phyloP scores from a whole-genome alignment of 257 asterid species.

The Nicotiana knightiana region DNA sequence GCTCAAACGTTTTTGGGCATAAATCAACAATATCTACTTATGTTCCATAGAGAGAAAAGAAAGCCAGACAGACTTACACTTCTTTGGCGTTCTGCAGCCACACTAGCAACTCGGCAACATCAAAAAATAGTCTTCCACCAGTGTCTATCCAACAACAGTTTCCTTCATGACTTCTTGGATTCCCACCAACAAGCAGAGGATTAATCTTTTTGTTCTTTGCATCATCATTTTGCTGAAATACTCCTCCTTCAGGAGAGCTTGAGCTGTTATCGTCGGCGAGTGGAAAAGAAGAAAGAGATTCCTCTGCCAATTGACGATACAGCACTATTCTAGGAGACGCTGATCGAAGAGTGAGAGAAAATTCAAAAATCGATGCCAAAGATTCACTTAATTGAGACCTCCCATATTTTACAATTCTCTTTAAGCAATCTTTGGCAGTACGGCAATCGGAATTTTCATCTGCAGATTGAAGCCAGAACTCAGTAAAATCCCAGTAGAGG shows the following conservation, averaged over 20 bases:
- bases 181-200: conserved; percentile 38
- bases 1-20: neutral
- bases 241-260: conserved; percentile 34
- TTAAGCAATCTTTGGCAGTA: conserved; percentile 81
- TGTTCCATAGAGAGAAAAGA: neutral
- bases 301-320: conserved; percentile 89
- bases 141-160: conserved; percentile 97
- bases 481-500: conserved; percentile 83
- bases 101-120: conserved; percentile 52
- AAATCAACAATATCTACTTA: neutral
- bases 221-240: conserved; percentile 35
- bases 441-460: conserved; percentile 43
- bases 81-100: conserved; percentile 61
- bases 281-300: conserved; percentile 93
- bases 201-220: conserved; percentile 33
- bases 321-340: conserved; percentile 91
- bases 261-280: conserved; percentile 49
- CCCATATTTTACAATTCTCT: conserved; percentile 56
- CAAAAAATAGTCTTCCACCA: conserved; percentile 69
- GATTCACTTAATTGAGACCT: conserved; percentile 69
- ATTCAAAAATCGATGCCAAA: conserved; percentile 78
- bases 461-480: conserved; percentile 58
- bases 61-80: conserved; percentile 51
- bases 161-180: conserved; percentile 44
- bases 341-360: conserved; percentile 94